Conservation (phyloP, 1,139 yeast species). For the Suhomyces bolitotheri region DNA sequence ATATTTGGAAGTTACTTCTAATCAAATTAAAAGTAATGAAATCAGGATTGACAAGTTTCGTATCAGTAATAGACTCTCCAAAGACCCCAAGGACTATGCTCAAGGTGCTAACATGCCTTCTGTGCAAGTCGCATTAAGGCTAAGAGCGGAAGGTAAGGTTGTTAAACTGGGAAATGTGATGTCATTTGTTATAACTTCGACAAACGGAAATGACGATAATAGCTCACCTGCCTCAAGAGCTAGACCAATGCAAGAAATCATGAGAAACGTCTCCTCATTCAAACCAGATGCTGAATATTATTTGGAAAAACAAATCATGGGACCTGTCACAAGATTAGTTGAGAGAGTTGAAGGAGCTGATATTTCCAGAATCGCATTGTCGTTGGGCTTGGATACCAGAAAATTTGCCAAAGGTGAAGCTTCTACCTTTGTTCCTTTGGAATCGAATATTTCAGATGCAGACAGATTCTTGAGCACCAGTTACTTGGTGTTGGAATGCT, state of each 20-base stretch:
- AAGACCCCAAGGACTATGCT: conserved; percentile 73
- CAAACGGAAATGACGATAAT: conserved; percentile 36
- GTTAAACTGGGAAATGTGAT: conserved; percentile 89
- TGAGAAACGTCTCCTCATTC: conserved; percentile 50
- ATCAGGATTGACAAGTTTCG: conserved; percentile 65
- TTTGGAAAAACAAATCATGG: conserved; percentile 83
- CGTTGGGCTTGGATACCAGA: conserved; percentile 75
- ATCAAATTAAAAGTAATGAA: conserved; percentile 59
- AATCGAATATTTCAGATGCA: conserved; percentile 74
- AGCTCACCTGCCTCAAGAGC: conserved; percentile 71
- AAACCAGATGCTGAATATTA: conserved; percentile 78
- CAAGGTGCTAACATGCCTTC: conserved; percentile 87
- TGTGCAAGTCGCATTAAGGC: conserved; percentile 86
- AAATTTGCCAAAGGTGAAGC: conserved; percentile 58
- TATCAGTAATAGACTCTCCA: conserved; percentile 73
- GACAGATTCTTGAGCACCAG: conserved; percentile 77
- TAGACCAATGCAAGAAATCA: conserved; percentile 70
- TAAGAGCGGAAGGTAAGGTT: conserved; percentile 77
- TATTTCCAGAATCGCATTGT: conserved; percentile 69
- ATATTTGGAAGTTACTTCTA: conserved; percentile 63
- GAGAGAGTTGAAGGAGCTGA: conserved; percentile 89
- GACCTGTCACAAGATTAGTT: conserved; percentile 86
- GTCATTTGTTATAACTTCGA: conserved; percentile 72
- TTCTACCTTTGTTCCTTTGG: conserved; percentile 56
- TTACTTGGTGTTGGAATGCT: conserved; percentile 57